These are phyloP conservation scores for Exophiala aquamarina DNA, from an alignment of 2,329 filamentous ascomycete genomes.

Conservation along the genomic window DNA sequence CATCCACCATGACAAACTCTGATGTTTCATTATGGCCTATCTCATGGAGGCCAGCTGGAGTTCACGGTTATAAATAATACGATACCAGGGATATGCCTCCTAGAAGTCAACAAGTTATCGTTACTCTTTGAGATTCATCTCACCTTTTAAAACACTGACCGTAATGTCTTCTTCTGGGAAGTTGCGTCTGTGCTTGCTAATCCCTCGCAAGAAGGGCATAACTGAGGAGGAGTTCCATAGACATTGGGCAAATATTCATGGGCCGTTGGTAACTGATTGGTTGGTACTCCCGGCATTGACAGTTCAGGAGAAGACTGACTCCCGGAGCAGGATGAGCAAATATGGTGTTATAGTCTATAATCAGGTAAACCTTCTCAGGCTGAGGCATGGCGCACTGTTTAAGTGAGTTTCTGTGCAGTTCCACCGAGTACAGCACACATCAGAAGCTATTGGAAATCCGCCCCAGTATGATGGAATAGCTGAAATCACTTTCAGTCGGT, in stretches of 20 bases:
- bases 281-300: not conserved
- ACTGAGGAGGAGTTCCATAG: slow-evolving; percentile 12
- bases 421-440: slow-evolving; percentile 2
- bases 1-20: no score
- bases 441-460: slow-evolving; percentile 7
- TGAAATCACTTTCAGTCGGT: slow-evolving; percentile 9
- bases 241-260: slow-evolving; percentile 13
- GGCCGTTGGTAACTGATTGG: slow-evolving; percentile 9
- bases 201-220: slow-evolving; percentile 16
- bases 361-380: slow-evolving; percentile 7
- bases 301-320: not conserved
- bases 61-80: no score
- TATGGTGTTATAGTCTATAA: slow-evolving; percentile 10
- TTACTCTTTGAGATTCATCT: no score
- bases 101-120: no score
- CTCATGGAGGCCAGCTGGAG: no score
- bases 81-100: no score
- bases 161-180: slow-evolving; percentile 1
- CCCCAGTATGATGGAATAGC: slow-evolving; percentile 14
- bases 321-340: slow-evolving; percentile 3
- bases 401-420: slow-evolving; percentile 1
- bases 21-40: no score
- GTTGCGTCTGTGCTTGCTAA: slow-evolving; percentile 6
- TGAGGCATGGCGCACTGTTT: not conserved
- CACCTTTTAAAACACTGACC: not conserved